Evolutionary conservation across 78 protist genomes (phyloP), one percentile per base, ranked within the genome.

Genomic region (Dictyostelium citrinum): DNA sequence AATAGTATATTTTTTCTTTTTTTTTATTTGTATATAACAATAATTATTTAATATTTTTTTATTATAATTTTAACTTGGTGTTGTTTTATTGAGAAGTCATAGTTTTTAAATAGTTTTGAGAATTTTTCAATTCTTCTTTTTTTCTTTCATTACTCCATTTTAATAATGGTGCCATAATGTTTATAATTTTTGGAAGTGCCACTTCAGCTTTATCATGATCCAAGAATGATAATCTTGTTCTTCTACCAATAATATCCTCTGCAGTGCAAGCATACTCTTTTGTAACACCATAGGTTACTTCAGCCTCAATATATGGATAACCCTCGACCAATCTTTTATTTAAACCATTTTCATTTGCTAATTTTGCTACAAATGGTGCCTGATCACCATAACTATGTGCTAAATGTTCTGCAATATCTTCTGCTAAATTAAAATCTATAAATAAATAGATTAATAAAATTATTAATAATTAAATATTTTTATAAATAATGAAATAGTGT

Each of bases 181-280:
- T 49, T 11, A 76, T 39, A 17, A 97, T 90, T 12, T 79, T 60
- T 37, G 95, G 96, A 33, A 96, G 49, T 33, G 83, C 90, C 35
- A 64, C 45, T 45, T 16, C 37, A 24, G 97, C 60, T 76, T 83
- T 85, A 33, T 70, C 43, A 45, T 88, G 41, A 72, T 98, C 97
- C n/a, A 98, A 20, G 78, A 98, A 98, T 37, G 98, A 97, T 29
- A 98, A 45, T 55, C 99, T 96, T 31, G 97, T 97, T 82, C 99
- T 95, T 35, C 97, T 82, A 0, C 98, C 95, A 17, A 98, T 46
- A 49, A 98, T 70, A 79, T 98, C 99, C 16, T 77, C 93, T 0
- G 90, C 88, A 4, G 82, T 97, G 64, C 91, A 74, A 4, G 99
- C 99, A 55, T 84, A 96, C 81, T 97, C 99, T 22, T 72, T 33